These are phyloP conservation scores for Colletotrichum sidae DNA, from an alignment of 2,329 filamentous ascomycete species.

Conservation along the genomic window DNA sequence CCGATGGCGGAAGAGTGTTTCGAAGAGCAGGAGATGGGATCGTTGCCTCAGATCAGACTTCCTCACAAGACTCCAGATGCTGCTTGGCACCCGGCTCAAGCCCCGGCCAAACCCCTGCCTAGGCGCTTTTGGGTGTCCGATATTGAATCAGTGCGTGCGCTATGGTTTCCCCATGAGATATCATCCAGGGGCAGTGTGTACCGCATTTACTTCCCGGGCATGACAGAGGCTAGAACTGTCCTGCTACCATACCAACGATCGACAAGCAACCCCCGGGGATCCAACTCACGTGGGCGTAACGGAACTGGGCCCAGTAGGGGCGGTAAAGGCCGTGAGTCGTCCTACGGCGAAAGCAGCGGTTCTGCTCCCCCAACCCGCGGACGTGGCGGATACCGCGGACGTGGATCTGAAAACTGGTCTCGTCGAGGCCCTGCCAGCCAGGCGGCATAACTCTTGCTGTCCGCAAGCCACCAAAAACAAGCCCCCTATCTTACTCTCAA, in stretches of 20 bases:
- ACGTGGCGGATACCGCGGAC: slow-evolving; percentile 54
- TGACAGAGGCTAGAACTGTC: slow-evolving; percentile 52
- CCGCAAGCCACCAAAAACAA: not conserved
- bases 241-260: slow-evolving; percentile 49
- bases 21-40: slow-evolving; percentile 84
- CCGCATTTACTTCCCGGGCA: slow-evolving; percentile 56
- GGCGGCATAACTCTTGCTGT: slow-evolving; percentile 20
- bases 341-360: slow-evolving; percentile 29
- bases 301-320: slow-evolving; percentile 39
- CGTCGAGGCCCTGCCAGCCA: slow-evolving; percentile 41
- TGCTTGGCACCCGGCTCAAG: slow-evolving; percentile 70
- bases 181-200: slow-evolving; percentile 36
- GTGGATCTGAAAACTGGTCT: slow-evolving; percentile 56
- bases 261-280: slow-evolving; percentile 47
- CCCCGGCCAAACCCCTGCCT: slow-evolving; percentile 66
- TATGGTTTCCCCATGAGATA: slow-evolving; percentile 42
- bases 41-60: slow-evolving; percentile 77
- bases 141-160: slow-evolving; percentile 46
- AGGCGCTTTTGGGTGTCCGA: slow-evolving; percentile 61
- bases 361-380: slow-evolving; percentile 46
- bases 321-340: slow-evolving; percentile 36
- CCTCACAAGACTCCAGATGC: slow-evolving; percentile 71
- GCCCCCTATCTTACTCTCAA: not conserved
- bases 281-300: slow-evolving; percentile 39
- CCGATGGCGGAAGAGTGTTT: slow-evolving; percentile 84